These are phyloP conservation scores for Xylariales sp. DNA, from an alignment of 2,329 filamentous ascomycete genomes.

Conservation along the genomic window DNA sequence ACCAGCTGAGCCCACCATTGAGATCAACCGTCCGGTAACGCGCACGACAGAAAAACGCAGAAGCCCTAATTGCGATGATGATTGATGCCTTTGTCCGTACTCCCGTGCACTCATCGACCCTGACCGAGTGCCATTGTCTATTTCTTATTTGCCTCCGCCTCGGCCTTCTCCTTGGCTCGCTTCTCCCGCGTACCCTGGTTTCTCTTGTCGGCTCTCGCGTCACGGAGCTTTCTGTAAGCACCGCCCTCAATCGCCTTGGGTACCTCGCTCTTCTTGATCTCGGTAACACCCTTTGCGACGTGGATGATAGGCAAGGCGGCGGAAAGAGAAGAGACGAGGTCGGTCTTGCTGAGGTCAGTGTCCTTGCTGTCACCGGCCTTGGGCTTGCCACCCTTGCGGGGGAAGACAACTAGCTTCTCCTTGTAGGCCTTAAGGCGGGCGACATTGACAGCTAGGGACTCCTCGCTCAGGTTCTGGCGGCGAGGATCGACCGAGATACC, in stretches of 20 bases:
- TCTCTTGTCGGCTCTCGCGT: slow-evolving; percentile 78
- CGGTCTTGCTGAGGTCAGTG: slow-evolving; percentile 61
- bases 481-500: slow-evolving; percentile 95
- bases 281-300: slow-evolving; percentile 58
- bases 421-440: slow-evolving; percentile 97
- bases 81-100: slow-evolving; percentile 29
- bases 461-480: slow-evolving; percentile 95
- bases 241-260: slow-evolving; percentile 71
- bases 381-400: slow-evolving; percentile 86
- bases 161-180: slow-evolving; percentile 82
- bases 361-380: slow-evolving; percentile 92
- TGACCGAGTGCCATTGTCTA: slow-evolving; percentile 41
- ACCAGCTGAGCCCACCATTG: not conserved
- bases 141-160: slow-evolving; percentile 83
- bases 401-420: slow-evolving; percentile 94
- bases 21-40: slow-evolving; percentile 4
- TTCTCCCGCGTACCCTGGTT: slow-evolving; percentile 84
- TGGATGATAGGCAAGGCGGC: slow-evolving; percentile 69
- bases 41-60: slow-evolving; percentile 27
- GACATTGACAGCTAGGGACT: slow-evolving; percentile 91
- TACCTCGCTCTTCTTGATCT: slow-evolving; percentile 79
- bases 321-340: slow-evolving; percentile 49
- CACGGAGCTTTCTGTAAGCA: slow-evolving; percentile 82
- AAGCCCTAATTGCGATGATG: slow-evolving; percentile 21
- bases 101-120: slow-evolving; percentile 24